Evolutionary conservation across 805 yeast genomes (phyloP), one percentile per base, ranked within the genome.

Genomic region (Teunomyces barrocoloradensis): DNA sequence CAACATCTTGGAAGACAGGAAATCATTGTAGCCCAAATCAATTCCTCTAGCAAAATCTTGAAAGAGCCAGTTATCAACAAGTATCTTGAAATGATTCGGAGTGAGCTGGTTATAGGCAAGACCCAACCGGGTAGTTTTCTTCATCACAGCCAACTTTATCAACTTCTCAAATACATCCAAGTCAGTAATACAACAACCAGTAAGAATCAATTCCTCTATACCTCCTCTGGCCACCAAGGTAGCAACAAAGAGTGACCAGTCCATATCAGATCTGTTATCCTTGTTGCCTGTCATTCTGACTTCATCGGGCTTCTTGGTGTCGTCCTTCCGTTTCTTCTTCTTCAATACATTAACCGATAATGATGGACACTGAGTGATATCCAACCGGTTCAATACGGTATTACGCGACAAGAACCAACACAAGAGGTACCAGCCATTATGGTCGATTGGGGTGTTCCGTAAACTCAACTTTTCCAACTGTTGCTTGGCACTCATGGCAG

Each of bases 21-120:
- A 66, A 60, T 88, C 91, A 61, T 91, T 91, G 59, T 85, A 91
- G 3, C 96, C 95, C 17, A 91, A 57, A 69, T 90, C 97, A 5
- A 91, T 64, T 3, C 97, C 97, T 53, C 81, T 61, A 4, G 83
- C 76, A 23, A 68, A 55, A 68, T 58, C 63, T 65, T 64, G 50
- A 55, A 63, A 43, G 46, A 86, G 63, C 90, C 92, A 89, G 41
- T 78, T 65, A 5, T 80, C 74, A 20, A 88, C 55, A 10, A 71
- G 49, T 18, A 78, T 65, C 49, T 73, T 72, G 29, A 85, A 63
- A 48, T 89, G 92, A n/a, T 77, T 77, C 2, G 73, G 68, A 0
- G 77, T 66, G 13, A 91, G 66, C 20, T 85, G 85, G 52, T 86
- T 85, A 54, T 83, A 82, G 0, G 96, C 96, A 38, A 89, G 68